These are phyloP conservation scores for Nicotiana rustica DNA, from an alignment of 305 asterid genomes.

Conservation along the genomic window DNA sequence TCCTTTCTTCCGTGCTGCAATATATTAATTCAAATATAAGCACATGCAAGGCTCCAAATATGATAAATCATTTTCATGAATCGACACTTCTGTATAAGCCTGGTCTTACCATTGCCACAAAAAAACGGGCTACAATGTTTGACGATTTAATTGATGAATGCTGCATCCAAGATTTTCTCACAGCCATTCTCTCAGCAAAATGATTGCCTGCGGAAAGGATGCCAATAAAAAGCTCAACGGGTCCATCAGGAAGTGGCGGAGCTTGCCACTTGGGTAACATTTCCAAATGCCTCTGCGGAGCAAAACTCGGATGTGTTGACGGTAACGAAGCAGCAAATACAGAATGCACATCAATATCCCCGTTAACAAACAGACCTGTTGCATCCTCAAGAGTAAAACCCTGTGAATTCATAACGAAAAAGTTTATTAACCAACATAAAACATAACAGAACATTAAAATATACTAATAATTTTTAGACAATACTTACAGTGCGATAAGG, in stretches of 20 bases:
- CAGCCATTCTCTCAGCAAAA: conserved; percentile 98
- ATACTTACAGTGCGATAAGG: conserved; percentile 83
- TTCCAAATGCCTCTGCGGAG: conserved; percentile 80
- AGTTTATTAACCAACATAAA: conserved; percentile 23
- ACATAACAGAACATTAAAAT: conserved; percentile 31
- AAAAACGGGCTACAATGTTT: conserved; percentile 77
- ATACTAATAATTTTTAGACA: conserved; percentile 6
- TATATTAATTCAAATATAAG: conserved; percentile 37
- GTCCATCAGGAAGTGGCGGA: conserved; percentile 65
- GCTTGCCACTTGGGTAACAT: conserved; percentile 81
- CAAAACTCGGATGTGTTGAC: conserved; percentile 77
- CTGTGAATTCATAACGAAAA: conserved; percentile 45
- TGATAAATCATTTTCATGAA: neutral
- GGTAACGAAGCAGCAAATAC: conserved; percentile 88
- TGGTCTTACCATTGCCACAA: conserved; percentile 87
- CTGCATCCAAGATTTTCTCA: conserved; percentile 97
- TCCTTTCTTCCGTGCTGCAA: conserved; percentile 90
- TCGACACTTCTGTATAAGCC: conserved; percentile 25
- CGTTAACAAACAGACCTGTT: conserved; percentile 76
- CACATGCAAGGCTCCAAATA: conserved; percentile 30
- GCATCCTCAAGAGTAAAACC: conserved; percentile 95
- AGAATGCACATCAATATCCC: conserved; percentile 81
- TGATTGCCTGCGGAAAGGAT: conserved; percentile 97
- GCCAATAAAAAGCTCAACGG: conserved; percentile 89
- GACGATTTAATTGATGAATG: conserved; percentile 65